Evolutionary conservation across 495 filamentous ascomycete species (phyloP), one percentile per base, ranked within the genome.

Genomic region (Xylaria longipes): DNA sequence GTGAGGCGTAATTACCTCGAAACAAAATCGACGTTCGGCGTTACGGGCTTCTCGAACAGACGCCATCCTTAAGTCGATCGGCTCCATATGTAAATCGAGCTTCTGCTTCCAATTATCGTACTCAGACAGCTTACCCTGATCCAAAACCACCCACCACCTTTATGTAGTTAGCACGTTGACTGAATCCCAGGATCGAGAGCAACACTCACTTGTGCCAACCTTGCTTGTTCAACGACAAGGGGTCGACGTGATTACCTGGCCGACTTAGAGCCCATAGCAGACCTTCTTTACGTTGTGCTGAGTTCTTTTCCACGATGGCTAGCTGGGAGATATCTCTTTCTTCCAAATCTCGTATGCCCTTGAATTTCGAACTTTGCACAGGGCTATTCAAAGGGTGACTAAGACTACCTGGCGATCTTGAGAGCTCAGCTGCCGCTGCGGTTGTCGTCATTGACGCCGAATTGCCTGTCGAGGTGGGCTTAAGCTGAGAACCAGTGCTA

Each of bases 71-170:
- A 99, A 85, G 80, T 99, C 97, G 71, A 99, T 99, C 3, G 96
- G 96, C 9, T 99, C 96, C 90, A 97, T 98, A 78, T 99, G 96
- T 43, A 98, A 85, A 80, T 98, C 97, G 58, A 98, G 87, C 80
- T 91, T 93, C 78, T 98, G 93, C 82, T 99, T 99, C 96, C 96
- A 99, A 80, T 99, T 98, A 77, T 94, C 97, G 80, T 99, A 98
- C 76, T 99, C 96, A 1, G 96, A 97, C 37, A 99, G 84, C 79
- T 95, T 97, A 5, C 96, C 96, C 81, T 96, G 94, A 78, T 98
- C 96, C 20, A 98, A 87, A 2, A 98, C 97, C 73, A 99, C 95
- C 96, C 96, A 99, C 80, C 97, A 98, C 77, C 95, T 98, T 12
- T 46, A 27, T 11, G 65, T 7, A 17, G 72, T 77, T 39, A 78